Base-by-base conservation (phyloP, 208 protist species). In the Wallacemonas sp. region DNA sequence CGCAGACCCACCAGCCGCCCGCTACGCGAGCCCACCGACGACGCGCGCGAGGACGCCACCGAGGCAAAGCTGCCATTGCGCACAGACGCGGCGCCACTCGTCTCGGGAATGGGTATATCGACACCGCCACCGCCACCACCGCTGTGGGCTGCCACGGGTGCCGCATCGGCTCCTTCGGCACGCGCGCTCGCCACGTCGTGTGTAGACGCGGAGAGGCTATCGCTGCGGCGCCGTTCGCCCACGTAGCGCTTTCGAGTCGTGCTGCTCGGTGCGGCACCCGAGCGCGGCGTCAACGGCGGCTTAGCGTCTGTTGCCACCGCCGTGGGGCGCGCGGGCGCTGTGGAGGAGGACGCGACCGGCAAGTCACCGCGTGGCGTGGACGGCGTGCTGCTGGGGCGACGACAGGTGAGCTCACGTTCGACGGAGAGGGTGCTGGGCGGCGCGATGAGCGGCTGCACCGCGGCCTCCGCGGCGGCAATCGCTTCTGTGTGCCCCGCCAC, bases 1-100 rank as follows among this genome's bases (percentile, higher is more conserved):
- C 60, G 45, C 54, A 63, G 44, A 54, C 62, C 21, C 19, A 73
- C 60, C n/a, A 73, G 45, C 21, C 74, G 57, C 36, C 74, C 55
- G 48, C 50, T 66, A 32, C 50, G 50, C 30, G 50, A 57, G 29
- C 50, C 50, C 2, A 57, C 50, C 6, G 50, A 57, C 3, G 50
- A 57, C n/a, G 50, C 50, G 30, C 50, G 26, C 9, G 50, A 57
- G 5, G 50, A 57, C 13, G 50, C 36, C 12, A n/a, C 50, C 12
- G 50, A 57, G 30, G 6, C 30, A n/a, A 57, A 41, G 19, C 50
- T 38, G 12, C 30, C 50, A 26, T 57, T 57, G 3, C 30, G 50
- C 30, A 38, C 30, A 3, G 50, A 57, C 4, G 19, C 50, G 15
- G 32, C 50, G 30, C 30, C 50, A n/a, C 50, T 57, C 4, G 30